Percentiles rank a stretch among this genome's conserved stretches.
These are phyloP conservation scores for Trichoderma oligosporum DNA, from an alignment of 2,329 filamentous ascomycete species.

Conservation along the genomic window DNA sequence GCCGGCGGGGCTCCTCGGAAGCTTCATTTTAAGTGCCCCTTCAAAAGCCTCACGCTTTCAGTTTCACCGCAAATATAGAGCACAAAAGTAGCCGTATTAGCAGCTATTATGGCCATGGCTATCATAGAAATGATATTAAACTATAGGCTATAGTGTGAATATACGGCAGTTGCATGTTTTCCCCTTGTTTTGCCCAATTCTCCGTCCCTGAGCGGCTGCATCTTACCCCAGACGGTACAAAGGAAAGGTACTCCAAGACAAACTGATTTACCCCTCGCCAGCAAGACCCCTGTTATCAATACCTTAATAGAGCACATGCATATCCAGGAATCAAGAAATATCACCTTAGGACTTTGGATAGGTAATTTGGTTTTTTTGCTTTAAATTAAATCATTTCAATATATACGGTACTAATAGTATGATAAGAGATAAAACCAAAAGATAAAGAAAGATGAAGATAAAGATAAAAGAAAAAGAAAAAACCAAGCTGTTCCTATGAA, in stretches of 20 bases:
- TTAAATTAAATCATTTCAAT: too few relatives aligned
- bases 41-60: neutral
- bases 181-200: neutral
- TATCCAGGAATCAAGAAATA: too few relatives aligned
- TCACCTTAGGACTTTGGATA: too few relatives aligned
- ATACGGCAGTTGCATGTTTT: neutral
- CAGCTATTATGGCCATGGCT: neutral
- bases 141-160: neutral
- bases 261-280: too few relatives aligned
- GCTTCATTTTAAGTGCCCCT: neutral
- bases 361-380: too few relatives aligned
- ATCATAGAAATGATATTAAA: neutral
- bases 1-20: constrained; percentile 30
- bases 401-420: too few relatives aligned
- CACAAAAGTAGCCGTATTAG: too few relatives aligned
- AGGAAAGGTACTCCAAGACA: neutral
- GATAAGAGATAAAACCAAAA: too few relatives aligned
- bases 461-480: too few relatives aligned
- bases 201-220: constrained; percentile 1
- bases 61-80: neutral
- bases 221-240: constrained; percentile 12
- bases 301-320: too few relatives aligned
- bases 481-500: neutral
- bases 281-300: neutral
- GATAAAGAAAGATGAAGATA: too few relatives aligned